Evolutionary conservation across 352 stramenopile genomes (phyloP).

Genomic region (Peronosclerospora sorghi): DNA sequence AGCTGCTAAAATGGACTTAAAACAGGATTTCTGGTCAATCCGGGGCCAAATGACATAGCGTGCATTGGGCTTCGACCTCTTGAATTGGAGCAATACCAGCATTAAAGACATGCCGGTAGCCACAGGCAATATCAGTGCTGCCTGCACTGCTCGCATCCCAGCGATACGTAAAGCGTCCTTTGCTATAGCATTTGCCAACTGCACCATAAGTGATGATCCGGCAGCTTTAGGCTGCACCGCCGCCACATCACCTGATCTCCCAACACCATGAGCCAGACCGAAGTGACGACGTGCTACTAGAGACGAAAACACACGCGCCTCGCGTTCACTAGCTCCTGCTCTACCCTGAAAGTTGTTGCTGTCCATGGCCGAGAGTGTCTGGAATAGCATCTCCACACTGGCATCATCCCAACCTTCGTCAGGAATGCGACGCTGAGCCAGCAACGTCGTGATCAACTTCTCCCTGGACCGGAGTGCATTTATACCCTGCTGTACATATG

Average conservation of each 20-base stretch:
- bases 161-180: constrained; percentile 87
- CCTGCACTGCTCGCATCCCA: constrained; percentile 42
- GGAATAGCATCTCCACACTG: constrained; percentile 80
- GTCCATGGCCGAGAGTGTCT: constrained; percentile 86
- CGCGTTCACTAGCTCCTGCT: constrained; percentile 92
- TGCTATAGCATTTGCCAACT: constrained; percentile 87
- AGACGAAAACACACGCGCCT: constrained; percentile 87
- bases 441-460: constrained; percentile 58
- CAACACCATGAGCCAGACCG: constrained; percentile 92
- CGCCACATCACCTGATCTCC: constrained; percentile 94
- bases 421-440: constrained; percentile 79
- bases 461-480: constrained; percentile 55
- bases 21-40: constrained; percentile 99
- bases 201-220: constrained; percentile 91
- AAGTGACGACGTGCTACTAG: constrained; percentile 86
- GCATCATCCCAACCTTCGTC: constrained; percentile 84
- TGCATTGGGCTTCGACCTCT: constrained; percentile 28
- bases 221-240: constrained; percentile 98
- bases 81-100: constrained; percentile 85
- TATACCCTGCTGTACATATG: constrained; percentile 72
- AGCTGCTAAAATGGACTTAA: constrained; percentile 94
- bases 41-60: constrained; percentile 88
- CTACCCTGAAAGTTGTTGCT: constrained; percentile 91
- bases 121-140: constrained; percentile 90
- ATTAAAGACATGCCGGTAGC: constrained; percentile 96